phyloP scores from a whole-genome alignment of 176 grass and related monocot species.

The Phoenix dactylifera region DNA sequence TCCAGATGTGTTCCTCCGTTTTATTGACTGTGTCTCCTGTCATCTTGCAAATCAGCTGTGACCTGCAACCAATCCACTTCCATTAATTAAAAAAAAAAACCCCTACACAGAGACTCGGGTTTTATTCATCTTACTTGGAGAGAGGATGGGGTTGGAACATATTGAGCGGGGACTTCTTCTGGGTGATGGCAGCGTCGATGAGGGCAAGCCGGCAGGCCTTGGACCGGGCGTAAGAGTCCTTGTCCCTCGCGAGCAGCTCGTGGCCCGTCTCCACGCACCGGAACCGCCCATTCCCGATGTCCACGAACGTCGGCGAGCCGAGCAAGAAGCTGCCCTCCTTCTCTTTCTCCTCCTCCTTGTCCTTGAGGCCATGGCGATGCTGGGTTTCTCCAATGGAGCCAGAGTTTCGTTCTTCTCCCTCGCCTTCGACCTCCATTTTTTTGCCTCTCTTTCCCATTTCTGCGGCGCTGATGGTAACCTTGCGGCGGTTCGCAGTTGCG shows the following conservation, averaged over 20 bases:
- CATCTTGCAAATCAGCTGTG: slow-evolving; percentile 71
- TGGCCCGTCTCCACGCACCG: slow-evolving; percentile 80
- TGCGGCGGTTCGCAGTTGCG: too few relatives aligned
- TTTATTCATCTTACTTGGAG: slow-evolving; percentile 40
- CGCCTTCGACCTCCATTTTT: too few relatives aligned
- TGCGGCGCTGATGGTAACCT: too few relatives aligned
- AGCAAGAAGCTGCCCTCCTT: slow-evolving; percentile 86
- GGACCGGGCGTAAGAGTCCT: slow-evolving; percentile 54
- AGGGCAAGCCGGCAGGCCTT: slow-evolving; percentile 70
- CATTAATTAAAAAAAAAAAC: neutral
- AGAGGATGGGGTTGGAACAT: slow-evolving; percentile 69
- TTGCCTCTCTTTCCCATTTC: too few relatives aligned
- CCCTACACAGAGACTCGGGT: neutral
- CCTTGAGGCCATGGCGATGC: neutral
- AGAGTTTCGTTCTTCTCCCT: too few relatives aligned
- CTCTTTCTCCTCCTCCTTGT: slow-evolving; percentile 18
- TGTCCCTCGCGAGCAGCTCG: slow-evolving; percentile 74
- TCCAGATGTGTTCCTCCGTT: slow-evolving; percentile 89
- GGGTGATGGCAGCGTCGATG: slow-evolving; percentile 55
- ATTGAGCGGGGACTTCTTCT: slow-evolving; percentile 65
- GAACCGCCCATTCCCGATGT: slow-evolving; percentile 51
- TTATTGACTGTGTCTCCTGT: slow-evolving; percentile 74
- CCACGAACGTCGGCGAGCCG: slow-evolving; percentile 61
- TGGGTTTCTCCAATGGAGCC: too few relatives aligned
- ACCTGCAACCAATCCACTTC: slow-evolving; percentile 25